Conservation (phyloP, 202 grass and related monocot genomes). For the Zizania palustris region DNA sequence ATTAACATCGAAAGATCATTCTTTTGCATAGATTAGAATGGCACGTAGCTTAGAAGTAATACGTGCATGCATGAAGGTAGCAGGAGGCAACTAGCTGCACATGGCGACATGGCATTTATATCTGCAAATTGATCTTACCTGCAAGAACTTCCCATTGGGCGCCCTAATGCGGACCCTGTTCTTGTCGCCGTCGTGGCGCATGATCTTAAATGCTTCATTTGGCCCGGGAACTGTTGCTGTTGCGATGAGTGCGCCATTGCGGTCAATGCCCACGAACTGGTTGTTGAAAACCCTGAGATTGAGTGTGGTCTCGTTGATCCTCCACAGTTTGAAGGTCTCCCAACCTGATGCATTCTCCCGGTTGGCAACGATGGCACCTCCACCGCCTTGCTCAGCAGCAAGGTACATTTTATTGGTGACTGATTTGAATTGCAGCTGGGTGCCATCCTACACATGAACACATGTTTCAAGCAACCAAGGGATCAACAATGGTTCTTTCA, state of each 20-base stretch:
- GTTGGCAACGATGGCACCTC: slow-evolving; percentile 56
- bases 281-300: slow-evolving; percentile 38
- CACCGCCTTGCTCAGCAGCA: slow-evolving; percentile 59
- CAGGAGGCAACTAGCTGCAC: too few relatives aligned
- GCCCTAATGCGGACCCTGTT: slow-evolving; percentile 58
- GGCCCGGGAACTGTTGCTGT: slow-evolving; percentile 40
- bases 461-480: neutral
- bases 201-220: slow-evolving; percentile 59
- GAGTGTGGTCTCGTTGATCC: slow-evolving; percentile 54
- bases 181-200: slow-evolving; percentile 35
- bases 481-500: neutral
- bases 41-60: too few relatives aligned
- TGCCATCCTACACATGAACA: slow-evolving; percentile 60
- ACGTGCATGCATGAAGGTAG: too few relatives aligned
- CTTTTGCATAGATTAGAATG: too few relatives aligned
- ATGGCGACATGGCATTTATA: neutral
- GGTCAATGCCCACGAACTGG: slow-evolving; percentile 56
- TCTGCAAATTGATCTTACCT: neutral
- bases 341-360: slow-evolving; percentile 55
- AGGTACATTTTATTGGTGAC: slow-evolving; percentile 55
- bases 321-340: slow-evolving; percentile 90
- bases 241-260: slow-evolving; percentile 28
- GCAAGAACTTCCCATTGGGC: slow-evolving; percentile 45
- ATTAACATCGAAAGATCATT: too few relatives aligned
- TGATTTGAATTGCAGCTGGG: slow-evolving; percentile 71